Conservation (phyloP, 768 basidiomycete genomes). For the Leccinum longicurvipes region DNA sequence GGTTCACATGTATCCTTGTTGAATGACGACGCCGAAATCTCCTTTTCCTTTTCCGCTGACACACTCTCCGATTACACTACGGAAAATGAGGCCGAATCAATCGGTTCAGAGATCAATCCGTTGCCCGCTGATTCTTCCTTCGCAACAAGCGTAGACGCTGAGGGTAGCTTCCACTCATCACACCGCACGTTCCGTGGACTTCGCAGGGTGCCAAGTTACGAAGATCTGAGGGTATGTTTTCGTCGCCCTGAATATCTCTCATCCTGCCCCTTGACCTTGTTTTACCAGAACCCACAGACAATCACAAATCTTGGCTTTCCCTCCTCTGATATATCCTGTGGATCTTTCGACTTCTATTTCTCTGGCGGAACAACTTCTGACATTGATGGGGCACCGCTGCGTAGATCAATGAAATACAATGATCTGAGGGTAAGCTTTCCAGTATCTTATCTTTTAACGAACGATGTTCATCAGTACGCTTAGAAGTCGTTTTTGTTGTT, state of each 20-base stretch:
- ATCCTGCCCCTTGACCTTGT: not conserved
- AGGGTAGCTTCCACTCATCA: not conserved
- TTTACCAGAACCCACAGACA: not conserved
- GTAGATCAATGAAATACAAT: not conserved
- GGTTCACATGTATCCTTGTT: not conserved
- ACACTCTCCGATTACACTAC: conserved; percentile 1
- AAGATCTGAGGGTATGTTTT: conserved; percentile 17
- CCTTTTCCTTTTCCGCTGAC: conserved; percentile 7
- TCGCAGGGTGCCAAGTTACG: conserved; percentile 16
- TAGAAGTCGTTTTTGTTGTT: conserved; percentile 7
- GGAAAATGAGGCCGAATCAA: not conserved
- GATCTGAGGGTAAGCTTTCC: not conserved
- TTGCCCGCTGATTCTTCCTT: conserved; percentile 12
- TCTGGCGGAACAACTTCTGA: not conserved
- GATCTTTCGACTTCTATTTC: not conserved
- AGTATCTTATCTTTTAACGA: not conserved
- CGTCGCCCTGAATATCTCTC: no score
- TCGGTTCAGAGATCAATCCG: not conserved
- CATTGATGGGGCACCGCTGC: not conserved
- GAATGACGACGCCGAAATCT: conserved; percentile 1
- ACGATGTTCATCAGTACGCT: not conserved
- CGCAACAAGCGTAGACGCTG: conserved; percentile 18
- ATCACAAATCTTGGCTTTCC: not conserved
- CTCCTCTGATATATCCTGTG: not conserved
- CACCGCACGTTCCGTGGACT: conserved; percentile 4